phyloP scores from a whole-genome alignment of 371 early-diverging fungal genomes.

The Mortierella sp. region DNA sequence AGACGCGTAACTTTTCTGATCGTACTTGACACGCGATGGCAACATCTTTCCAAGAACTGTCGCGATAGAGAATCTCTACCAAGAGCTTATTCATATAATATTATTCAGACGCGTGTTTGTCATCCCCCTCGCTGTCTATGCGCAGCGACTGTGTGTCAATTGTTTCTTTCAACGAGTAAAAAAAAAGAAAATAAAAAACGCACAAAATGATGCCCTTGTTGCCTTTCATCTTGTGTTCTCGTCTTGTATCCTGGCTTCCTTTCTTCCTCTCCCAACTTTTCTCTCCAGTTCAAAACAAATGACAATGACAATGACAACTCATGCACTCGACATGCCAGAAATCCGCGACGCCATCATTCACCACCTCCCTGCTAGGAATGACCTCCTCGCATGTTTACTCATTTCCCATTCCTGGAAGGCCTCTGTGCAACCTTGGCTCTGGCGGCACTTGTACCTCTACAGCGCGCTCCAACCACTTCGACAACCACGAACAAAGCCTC shows the following conservation, averaged over 20 bases:
- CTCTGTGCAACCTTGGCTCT: neutral
- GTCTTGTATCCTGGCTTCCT: neutral
- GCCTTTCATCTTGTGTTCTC: neutral
- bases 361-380: neutral
- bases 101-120: too few relatives aligned
- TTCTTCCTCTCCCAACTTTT: neutral
- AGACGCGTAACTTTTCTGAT: too few relatives aligned
- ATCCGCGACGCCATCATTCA: neutral
- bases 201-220: neutral
- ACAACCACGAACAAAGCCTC: neutral
- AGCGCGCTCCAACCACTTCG: neutral
- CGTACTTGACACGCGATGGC: too few relatives aligned
- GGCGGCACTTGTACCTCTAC: neutral
- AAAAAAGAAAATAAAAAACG: neutral
- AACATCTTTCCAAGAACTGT: too few relatives aligned
- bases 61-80: too few relatives aligned
- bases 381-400: neutral
- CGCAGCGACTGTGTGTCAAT: too few relatives aligned
- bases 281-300: neutral
- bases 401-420: neutral
- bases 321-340: slow-evolving; percentile 5
- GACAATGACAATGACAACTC: neutral
- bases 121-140: too few relatives aligned
- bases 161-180: neutral
- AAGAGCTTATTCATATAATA: too few relatives aligned